Conservation (phyloP, 2,329 filamentous ascomycete species). For the Hypoxylon sp. region DNA sequence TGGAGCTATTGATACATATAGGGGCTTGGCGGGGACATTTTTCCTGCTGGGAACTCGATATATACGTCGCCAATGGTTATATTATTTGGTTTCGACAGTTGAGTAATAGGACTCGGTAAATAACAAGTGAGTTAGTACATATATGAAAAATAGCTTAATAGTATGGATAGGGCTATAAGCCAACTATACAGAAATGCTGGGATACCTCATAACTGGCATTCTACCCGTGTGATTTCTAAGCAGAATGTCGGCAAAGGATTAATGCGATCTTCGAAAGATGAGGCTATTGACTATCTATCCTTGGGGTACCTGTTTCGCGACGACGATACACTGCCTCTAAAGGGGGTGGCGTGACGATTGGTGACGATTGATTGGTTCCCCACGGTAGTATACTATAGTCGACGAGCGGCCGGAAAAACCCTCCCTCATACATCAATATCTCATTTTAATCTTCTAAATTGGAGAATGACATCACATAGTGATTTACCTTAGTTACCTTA, state of each 20-base stretch:
- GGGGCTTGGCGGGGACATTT: background rate
- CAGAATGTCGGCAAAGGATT: background rate
- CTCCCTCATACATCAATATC: background rate
- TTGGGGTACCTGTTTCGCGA: constrained; percentile 2
- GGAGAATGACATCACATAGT: constrained; percentile 27
- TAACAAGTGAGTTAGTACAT: background rate
- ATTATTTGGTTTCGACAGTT: background rate
- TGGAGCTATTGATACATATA: background rate
- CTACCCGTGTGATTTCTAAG: background rate
- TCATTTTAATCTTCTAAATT: background rate
- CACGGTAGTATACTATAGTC: constrained; percentile 15
- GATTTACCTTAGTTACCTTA: background rate
- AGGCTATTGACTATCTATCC: background rate
- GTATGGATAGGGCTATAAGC: background rate
- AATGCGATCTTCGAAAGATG: background rate
- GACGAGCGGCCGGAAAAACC: background rate
- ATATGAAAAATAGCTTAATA: background rate
- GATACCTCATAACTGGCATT: background rate
- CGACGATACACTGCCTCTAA: background rate
- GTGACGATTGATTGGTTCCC: constrained; percentile 3
- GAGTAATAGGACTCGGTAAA: background rate
- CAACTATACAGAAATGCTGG: background rate
- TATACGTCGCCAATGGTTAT: too few species aligned
- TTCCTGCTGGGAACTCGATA: too few species aligned
- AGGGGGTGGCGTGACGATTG: constrained; percentile 14